Evolutionary conservation across 257 asterid genomes (phyloP).

Genomic region (Mitragyna speciosa): DNA sequence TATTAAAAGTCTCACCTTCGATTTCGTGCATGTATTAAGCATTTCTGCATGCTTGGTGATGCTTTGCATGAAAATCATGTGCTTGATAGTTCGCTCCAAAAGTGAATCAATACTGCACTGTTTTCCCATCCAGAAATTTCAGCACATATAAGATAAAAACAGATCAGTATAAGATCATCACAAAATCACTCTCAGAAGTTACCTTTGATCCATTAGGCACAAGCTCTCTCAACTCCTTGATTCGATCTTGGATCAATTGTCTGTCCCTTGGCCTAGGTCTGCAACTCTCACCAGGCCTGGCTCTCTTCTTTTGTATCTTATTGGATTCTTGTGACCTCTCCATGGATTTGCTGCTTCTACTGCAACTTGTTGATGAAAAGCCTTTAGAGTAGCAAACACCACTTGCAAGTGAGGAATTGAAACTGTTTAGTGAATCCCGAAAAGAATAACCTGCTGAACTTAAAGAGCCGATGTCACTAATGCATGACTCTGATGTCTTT

Average conservation of each 20-base stretch:
- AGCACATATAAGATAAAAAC: slow-evolving; percentile 25
- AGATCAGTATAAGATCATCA: slow-evolving; percentile 4
- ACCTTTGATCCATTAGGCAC: slow-evolving; percentile 95
- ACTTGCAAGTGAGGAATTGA: slow-evolving; percentile 61
- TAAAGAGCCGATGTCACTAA: slow-evolving; percentile 55
- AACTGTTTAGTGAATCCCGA: slow-evolving; percentile 57
- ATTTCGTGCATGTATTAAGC: slow-evolving; percentile 65
- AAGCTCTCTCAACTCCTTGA: slow-evolving; percentile 89
- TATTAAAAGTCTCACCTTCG: slow-evolving; percentile 48
- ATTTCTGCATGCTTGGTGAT: slow-evolving; percentile 81
- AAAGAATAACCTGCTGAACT: slow-evolving; percentile 74
- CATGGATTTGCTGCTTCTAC: slow-evolving; percentile 65
- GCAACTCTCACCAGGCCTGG: slow-evolving; percentile 89
- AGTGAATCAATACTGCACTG: slow-evolving; percentile 99
- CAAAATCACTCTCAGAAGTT: slow-evolving; percentile 16
- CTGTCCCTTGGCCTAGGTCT: slow-evolving; percentile 99
- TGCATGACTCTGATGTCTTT: slow-evolving; percentile 50
- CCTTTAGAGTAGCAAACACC: slow-evolving; percentile 55
- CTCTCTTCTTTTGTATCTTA: slow-evolving; percentile 69
- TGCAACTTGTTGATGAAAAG: slow-evolving; percentile 65
- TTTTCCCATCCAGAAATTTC: slow-evolving; percentile 40
- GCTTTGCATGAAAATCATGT: slow-evolving; percentile 87
- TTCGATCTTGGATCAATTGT: slow-evolving; percentile 95
- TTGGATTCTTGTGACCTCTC: slow-evolving; percentile 54
- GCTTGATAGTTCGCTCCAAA: slow-evolving; percentile 81